Percentiles rank a stretch among this genome's conserved stretches.
phyloP scores from a whole-genome alignment of 2,329 filamentous ascomycete genomes.

The Phyllosticta citriasiana region DNA sequence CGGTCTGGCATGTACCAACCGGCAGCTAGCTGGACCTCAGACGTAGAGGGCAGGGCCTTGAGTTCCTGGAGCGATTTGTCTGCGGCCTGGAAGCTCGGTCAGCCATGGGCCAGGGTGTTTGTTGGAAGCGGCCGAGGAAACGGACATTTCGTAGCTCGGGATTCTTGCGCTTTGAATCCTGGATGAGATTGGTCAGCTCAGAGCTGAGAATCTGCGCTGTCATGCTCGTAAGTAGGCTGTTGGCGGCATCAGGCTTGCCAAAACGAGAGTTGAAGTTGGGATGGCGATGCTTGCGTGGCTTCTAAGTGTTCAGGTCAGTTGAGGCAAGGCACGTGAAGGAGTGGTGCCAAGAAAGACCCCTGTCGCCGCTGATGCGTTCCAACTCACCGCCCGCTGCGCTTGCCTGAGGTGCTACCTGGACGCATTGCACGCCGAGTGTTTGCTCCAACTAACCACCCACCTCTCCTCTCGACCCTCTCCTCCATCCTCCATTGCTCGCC shows the following conservation, averaged over 20 bases:
- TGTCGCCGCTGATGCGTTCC: not conserved
- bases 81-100: constrained; percentile 53
- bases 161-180: constrained; percentile 93
- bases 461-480: not conserved
- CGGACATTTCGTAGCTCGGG: constrained; percentile 70
- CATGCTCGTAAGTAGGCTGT: constrained; percentile 48
- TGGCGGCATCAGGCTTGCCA: constrained; percentile 2
- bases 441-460: not conserved
- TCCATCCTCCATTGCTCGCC: not conserved
- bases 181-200: constrained; percentile 81
- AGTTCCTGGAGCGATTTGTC: constrained; percentile 90
- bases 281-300: constrained; percentile 8
- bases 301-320: not conserved
- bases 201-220: constrained; percentile 81
- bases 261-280: not conserved
- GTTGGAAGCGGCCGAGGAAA: not conserved
- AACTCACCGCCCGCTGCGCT: not conserved
- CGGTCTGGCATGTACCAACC: constrained; percentile 37
- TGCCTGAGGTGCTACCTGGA: not conserved
- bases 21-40: constrained; percentile 64
- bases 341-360: constrained; percentile 3
- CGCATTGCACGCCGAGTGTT: not conserved
- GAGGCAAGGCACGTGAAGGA: constrained; percentile 8
- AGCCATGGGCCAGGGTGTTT: constrained; percentile 1
- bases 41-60: constrained; percentile 61